Conservation (phyloP, 208 protist genomes). For the Leishmania turanica region DNA sequence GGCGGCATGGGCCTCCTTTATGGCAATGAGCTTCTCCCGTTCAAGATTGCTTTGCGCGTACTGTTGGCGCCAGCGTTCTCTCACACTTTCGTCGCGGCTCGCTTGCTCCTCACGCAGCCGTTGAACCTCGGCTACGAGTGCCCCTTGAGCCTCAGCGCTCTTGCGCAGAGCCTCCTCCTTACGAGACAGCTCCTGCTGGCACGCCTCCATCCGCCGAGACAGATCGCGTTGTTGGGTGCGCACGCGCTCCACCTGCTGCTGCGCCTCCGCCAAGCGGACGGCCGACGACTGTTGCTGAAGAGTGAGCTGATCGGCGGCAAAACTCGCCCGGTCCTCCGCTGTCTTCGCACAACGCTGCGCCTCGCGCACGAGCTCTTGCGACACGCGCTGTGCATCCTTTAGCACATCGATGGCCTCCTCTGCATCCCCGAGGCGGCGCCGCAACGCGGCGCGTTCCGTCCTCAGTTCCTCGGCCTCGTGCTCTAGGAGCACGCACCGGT, state of each 20-base stretch:
- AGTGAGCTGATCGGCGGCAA: conserved; percentile 2
- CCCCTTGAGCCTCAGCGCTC: conserved; percentile 3
- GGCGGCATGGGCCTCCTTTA: conserved; percentile 13
- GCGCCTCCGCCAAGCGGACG: conserved; percentile 12
- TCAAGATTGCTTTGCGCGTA: conserved; percentile 25
- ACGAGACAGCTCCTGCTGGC: conserved; percentile 5
- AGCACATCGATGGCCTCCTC: conserved; percentile 29
- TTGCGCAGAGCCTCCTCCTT: conserved; percentile 16
- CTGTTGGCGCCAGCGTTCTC: conserved; percentile 28
- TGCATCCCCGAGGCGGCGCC: conserved; percentile 22
- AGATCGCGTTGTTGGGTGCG: not conserved
- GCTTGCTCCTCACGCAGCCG: conserved; percentile 4
- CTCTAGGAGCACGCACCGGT: conserved; percentile 14
- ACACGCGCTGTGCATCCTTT: conserved; percentile 22
- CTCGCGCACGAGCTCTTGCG: conserved; percentile 18
- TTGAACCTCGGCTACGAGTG: conserved; percentile 1
- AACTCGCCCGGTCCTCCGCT: conserved; percentile 9
- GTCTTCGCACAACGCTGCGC: conserved; percentile 14
- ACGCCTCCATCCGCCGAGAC: not conserved
- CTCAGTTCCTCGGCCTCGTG: conserved; percentile 11
- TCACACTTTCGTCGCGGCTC: conserved; percentile 1
- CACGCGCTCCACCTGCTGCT: conserved; percentile 23
- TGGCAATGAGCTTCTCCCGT: conserved; percentile 12
- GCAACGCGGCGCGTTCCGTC: conserved; percentile 17
- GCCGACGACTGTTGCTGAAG: conserved; percentile 12